Evolutionary conservation across 129 eudicot genomes (phyloP), one percentile per base, ranked within the genome.

Genomic region (Glebionis coronaria): DNA sequence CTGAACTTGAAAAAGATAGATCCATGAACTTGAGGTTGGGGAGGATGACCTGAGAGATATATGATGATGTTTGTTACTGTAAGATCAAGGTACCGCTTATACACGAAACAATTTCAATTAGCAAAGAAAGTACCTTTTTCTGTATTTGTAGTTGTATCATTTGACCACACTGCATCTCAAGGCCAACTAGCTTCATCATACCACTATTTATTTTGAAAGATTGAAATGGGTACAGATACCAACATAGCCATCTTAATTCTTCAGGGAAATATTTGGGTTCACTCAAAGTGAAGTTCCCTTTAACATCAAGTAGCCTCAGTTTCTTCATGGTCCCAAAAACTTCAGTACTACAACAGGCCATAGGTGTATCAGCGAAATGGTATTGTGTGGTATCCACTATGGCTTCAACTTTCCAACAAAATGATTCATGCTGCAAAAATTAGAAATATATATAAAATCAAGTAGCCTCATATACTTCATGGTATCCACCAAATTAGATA

Each of bases 321-420:
- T 64, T 64, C 69, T 64, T 64, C 56, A 64, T 64, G 44, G 42
- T 45, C 56, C 25, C 46, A 23, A 64, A 46, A 12, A 12, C 69
- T 23, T 20, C 12, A 21, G 42, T 14, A 45, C 56, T 64, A 64
- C 8, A 45, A 45, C 40, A 42, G 53, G 40, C 9, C 40, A 35
- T 35, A 7, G 40, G 40, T 6, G 40, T 35, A 35, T 35, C 9
- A 35, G 40, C 5, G 7, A 35, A 35, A 35, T 6, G 40, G 7
- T 35, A 35, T 5, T 2, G 7, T 35, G 40, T 35, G 40, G 40
- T 35, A 35, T 35, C 40, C 40, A 35, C 40, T 7, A 6, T 35
- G 9, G 40, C 40, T 35, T 35, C 40, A 35, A 35, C 9, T 35
- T 7, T 35, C 40, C 25, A 23, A 23, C 25, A 23, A 23, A 23